phyloP scores from a whole-genome alignment of 495 filamentous ascomycete species.

The Platismatia glauca region DNA sequence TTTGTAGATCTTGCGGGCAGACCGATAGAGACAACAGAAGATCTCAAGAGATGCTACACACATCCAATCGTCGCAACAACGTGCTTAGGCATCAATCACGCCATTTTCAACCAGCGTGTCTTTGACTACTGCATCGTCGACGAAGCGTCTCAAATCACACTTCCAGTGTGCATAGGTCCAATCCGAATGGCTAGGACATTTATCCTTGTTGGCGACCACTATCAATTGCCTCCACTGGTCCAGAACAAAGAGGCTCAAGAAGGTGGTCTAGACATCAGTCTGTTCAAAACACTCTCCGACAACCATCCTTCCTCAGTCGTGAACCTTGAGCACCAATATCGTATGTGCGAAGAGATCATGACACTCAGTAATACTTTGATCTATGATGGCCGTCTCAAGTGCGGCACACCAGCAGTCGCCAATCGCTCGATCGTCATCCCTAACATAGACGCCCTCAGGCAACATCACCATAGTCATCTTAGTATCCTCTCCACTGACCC shows the following conservation, averaged over 20 bases:
- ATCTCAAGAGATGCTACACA: constrained; percentile 73
- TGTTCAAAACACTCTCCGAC: constrained; percentile 90
- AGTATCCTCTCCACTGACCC: constrained; percentile 29
- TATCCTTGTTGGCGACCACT: constrained; percentile 92
- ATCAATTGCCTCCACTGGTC: constrained; percentile 87
- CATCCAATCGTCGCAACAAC: constrained; percentile 88
- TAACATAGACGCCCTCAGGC: constrained; percentile 50
- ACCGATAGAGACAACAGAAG: constrained; percentile 65
- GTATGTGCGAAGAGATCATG: constrained; percentile 98
- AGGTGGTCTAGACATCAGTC: constrained; percentile 82
- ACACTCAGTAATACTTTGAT: constrained; percentile 85
- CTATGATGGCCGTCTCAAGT: constrained; percentile 81
- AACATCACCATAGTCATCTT: constrained; percentile 44
- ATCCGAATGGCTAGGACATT: constrained; percentile 91
- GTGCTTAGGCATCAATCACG: constrained; percentile 82
- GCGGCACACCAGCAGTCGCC: constrained; percentile 70
- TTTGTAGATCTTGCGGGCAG: constrained; percentile 71
- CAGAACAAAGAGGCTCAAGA: constrained; percentile 79
- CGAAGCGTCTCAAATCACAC: constrained; percentile 93
- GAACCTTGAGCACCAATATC: constrained; percentile 89
- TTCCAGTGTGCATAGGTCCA: constrained; percentile 87
- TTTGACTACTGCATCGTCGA: constrained; percentile 99
- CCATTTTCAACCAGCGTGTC: constrained; percentile 74
- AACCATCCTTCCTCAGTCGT: constrained; percentile 77
- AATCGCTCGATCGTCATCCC: constrained; percentile 50